Percentiles rank a stretch among this genome's conserved stretches.
Conservation (phyloP, 352 stramenopile species). For the Pythium oligandrum region DNA sequence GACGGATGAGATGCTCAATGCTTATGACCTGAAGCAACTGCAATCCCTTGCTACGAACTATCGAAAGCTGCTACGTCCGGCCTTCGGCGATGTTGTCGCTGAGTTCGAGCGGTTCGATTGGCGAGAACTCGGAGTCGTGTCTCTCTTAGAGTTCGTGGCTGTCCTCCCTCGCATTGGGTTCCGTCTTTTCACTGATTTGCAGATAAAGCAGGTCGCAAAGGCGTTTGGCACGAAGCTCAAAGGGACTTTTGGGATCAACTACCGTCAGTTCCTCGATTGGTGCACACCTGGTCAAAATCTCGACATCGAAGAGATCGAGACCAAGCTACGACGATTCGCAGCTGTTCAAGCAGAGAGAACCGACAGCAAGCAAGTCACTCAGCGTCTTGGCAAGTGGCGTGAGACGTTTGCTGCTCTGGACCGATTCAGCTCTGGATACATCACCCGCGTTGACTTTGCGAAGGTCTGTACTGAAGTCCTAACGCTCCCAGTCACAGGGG, state of each 20-base stretch:
- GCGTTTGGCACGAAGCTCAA: slow-evolving; percentile 43
- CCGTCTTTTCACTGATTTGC: slow-evolving; percentile 28
- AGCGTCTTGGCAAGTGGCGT: slow-evolving; percentile 34
- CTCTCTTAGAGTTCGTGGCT: slow-evolving; percentile 39
- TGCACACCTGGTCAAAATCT: slow-evolving; percentile 30
- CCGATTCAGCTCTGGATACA: slow-evolving; percentile 8
- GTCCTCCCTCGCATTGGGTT: slow-evolving; percentile 39
- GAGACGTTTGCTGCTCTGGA: slow-evolving; percentile 32
- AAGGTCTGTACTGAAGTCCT: slow-evolving; percentile 28
- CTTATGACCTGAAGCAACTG: slow-evolving; percentile 38
- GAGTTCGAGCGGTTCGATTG: slow-evolving; percentile 71
- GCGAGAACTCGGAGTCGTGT: slow-evolving; percentile 38
- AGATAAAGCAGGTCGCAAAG: slow-evolving; percentile 46
- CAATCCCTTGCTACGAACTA: slow-evolving; percentile 50
- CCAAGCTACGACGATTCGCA: slow-evolving; percentile 42
- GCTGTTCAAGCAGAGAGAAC: slow-evolving; percentile 24
- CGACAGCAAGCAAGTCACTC: slow-evolving; percentile 28
- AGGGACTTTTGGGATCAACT: slow-evolving; percentile 54
- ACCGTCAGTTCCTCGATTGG: slow-evolving; percentile 67
- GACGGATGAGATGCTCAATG: slow-evolving; percentile 19
- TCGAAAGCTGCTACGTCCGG: slow-evolving; percentile 34
- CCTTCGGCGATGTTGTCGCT: slow-evolving; percentile 26
- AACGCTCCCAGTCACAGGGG: slow-evolving; percentile 30
- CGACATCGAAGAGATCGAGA: slow-evolving; percentile 34
- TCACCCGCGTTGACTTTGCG: slow-evolving; percentile 41